Evolutionary conservation across 1,284 basidiomycete species (phyloP).

Genomic region (Trichosporon sp.): DNA sequence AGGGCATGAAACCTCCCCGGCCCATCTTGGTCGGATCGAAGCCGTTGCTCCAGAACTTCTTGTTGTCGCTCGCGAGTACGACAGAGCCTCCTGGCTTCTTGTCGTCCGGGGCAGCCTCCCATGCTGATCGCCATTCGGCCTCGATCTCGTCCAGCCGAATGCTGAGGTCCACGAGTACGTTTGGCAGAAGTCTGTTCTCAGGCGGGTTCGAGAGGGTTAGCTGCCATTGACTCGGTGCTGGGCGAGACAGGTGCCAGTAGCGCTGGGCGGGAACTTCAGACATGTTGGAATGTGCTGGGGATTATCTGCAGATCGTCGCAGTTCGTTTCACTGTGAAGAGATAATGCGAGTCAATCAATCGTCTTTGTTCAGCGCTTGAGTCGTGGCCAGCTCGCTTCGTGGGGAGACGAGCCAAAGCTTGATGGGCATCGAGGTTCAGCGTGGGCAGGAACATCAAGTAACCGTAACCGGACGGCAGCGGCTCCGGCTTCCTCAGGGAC

Average conservation of each 20-base stretch:
- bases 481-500: not conserved
- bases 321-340: no score
- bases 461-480: not conserved
- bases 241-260: conserved; percentile 24
- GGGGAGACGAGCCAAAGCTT: not conserved
- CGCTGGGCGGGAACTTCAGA: not conserved
- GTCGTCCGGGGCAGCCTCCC: conserved; percentile 10
- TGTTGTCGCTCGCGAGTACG: conserved; percentile 65
- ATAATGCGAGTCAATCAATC: no score
- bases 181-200: conserved; percentile 45
- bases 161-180: conserved; percentile 31
- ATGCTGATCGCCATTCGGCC: conserved; percentile 62
- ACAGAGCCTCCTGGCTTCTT: conserved; percentile 57
- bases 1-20: conserved; percentile 66
- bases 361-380: no score
- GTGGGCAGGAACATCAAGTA: not conserved
- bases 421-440: conserved; percentile 2
- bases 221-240: conserved; percentile 32
- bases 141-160: conserved; percentile 69
- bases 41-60: conserved; percentile 87
- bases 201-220: conserved; percentile 43
- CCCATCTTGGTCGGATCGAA: conserved; percentile 63
- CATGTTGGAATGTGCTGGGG: no score
- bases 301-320: no score
- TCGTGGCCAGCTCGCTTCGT: not conserved